Base-by-base conservation (phyloP, 2,329 filamentous ascomycete genomes). In the Dryadomyces sulphureus region DNA sequence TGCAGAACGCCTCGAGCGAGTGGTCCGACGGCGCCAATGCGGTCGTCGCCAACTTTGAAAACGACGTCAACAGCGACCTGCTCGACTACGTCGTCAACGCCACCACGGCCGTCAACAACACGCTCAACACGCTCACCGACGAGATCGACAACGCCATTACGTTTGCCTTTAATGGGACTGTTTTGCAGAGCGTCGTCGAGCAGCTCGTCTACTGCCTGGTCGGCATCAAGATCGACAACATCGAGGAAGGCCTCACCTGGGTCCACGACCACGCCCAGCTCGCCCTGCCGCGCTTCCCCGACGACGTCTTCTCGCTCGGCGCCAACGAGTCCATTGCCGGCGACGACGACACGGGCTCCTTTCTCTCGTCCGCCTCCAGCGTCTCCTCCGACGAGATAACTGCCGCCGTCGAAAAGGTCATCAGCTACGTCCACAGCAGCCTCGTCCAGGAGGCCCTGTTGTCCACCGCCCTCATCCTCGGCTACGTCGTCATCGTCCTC, bases 201-300 rank as follows among this genome's bases (percentile, higher is more conserved):
- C 81, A 85, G 38, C 77, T 95, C 30, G 73, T 95, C 51, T 75
- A 85, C 58, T 96, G 92, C 58, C 70, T 96, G n/a, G 77, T 96
- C 52, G 78, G 81, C 7, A 71, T 94, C 57, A 96, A 96, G 67
- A 73, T 96, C 51, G 78, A 84, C 53, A 75, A 79, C 20, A 77
- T 98, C 53, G 78, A 96, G 60, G 81, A 84, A 57, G 92, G 84
- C 12, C 71, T 96, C n/a, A 94, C 85, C 1, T 98, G 90, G 90
- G 84, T 94, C 11, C 77, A 84, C 56, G 81, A 96, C 54, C 69
- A 96, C 59, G 87, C 92, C 4, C 76, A 92, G 50, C 73, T 98
- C 54, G 68, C 77, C 49, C 82, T 98, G 54, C 92, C 92, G 0
- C 64, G 75, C 45, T 79, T 96, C 50, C 70, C 77, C 22, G 81